A percentile compares a stretch with the other conserved stretches of the same genome.
Conservation (phyloP, 257 asterid species). For the Scutellaria minor region DNA sequence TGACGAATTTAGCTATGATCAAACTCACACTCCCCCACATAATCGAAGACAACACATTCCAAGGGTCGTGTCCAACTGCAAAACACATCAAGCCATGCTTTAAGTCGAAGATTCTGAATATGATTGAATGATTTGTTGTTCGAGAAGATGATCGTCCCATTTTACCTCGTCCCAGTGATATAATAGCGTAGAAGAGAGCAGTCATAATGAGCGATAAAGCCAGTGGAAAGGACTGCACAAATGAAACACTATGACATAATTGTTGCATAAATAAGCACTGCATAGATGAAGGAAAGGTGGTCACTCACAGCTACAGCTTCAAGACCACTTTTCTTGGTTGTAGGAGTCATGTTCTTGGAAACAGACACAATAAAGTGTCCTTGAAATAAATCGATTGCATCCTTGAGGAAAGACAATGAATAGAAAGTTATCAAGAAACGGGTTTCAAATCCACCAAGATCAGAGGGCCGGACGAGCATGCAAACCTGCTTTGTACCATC, state of each 20-base stretch:
- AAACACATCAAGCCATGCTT: background rate
- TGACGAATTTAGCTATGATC: conserved; percentile 64
- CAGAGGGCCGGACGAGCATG: conserved; percentile 21
- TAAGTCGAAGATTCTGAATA: no score
- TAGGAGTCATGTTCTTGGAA: conserved; percentile 48
- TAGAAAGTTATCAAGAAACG: conserved; percentile 18
- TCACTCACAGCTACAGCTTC: conserved; percentile 75
- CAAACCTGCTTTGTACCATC: conserved; percentile 95
- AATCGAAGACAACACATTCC: conserved; percentile 66
- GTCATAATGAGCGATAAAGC: conserved; percentile 62
- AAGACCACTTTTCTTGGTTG: conserved; percentile 55
- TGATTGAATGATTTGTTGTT: no score
- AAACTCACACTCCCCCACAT: conserved; percentile 83
- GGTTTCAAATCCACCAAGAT: background rate
- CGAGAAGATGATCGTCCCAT: background rate
- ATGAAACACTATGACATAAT: conserved; percentile 18
- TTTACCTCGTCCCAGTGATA: conserved; percentile 79
- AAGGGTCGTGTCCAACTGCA: conserved; percentile 60
- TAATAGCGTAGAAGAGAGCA: conserved; percentile 61
- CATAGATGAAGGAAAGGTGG: background rate
- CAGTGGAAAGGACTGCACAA: conserved; percentile 83
- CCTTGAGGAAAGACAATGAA: conserved; percentile 51
- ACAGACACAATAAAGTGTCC: conserved; percentile 67
- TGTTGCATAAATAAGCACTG: conserved; percentile 7
- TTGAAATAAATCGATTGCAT: conserved; percentile 80